A percentile compares a stretch with the other conserved stretches of the same genome.
These are phyloP conservation scores for Ganoderma lingzhi DNA, from an alignment of 1,284 basidiomycete species.

Conservation along the genomic window DNA sequence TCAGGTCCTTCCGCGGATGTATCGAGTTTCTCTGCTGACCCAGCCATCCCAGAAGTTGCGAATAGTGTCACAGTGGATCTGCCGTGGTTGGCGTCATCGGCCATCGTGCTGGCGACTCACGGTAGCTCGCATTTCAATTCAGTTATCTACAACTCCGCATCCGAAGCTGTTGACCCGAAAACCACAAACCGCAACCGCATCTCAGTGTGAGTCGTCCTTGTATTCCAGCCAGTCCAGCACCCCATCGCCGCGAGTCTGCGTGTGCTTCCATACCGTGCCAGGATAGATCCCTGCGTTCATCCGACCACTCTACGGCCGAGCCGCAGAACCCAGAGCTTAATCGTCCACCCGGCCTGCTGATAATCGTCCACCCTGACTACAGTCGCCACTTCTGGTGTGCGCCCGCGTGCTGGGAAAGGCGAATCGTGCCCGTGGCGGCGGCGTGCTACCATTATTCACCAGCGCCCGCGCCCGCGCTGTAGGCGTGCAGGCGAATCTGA, in stretches of 20 bases:
- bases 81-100: neutral
- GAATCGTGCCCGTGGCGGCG: slow-evolving; percentile 18
- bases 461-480: neutral
- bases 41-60: slow-evolving; percentile 2
- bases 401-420: slow-evolving; percentile 25
- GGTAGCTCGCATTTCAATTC: neutral
- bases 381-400: slow-evolving; percentile 29
- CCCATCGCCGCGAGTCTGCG: neutral
- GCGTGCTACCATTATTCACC: slow-evolving; percentile 13
- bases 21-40: slow-evolving; percentile 12
- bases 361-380: slow-evolving; percentile 32
- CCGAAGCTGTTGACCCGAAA: neutral
- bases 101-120: neutral
- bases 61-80: slow-evolving; percentile 16
- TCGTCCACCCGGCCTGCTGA: slow-evolving; percentile 26
- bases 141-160: neutral
- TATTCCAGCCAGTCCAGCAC: neutral
- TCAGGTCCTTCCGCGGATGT: slow-evolving; percentile 15
- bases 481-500: slow-evolving; percentile 1
- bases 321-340: slow-evolving; percentile 9
- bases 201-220: slow-evolving; percentile 2
- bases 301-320: slow-evolving; percentile 10
- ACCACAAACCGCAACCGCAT: neutral
- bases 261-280: slow-evolving; percentile 2
- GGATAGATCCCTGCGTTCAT: neutral